These are phyloP conservation scores for Monascus ruber DNA, from an alignment of 2,329 filamentous ascomycete species.

Conservation along the genomic window DNA sequence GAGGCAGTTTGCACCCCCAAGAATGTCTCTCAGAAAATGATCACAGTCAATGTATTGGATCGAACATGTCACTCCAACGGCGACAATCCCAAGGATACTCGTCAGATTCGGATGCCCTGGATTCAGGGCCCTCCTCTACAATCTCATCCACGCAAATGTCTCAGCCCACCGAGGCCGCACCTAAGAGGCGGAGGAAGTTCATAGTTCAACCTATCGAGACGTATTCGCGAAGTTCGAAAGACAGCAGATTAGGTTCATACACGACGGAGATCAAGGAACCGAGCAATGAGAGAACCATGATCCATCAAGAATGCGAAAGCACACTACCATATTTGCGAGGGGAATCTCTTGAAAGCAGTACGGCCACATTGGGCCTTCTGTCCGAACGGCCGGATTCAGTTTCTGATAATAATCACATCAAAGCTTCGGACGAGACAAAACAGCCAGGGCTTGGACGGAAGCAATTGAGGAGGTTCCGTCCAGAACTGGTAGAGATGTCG, in stretches of 20 bases:
- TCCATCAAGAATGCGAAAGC: not conserved
- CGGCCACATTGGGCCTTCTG: not conserved
- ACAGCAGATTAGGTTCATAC: conserved; percentile 10
- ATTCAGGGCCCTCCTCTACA: no score
- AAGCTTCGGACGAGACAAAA: not conserved
- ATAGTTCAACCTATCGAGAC: conserved; percentile 35
- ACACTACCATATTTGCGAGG: not conserved
- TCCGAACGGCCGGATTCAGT: not conserved
- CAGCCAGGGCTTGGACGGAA: not conserved
- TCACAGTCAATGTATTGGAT: no score
- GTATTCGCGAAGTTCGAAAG: conserved; percentile 28
- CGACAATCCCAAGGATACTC: no score
- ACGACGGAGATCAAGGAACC: conserved; percentile 1
- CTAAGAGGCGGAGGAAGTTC: conserved; percentile 16
- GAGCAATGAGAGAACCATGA: not conserved
- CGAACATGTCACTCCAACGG: no score
- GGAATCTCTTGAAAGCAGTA: not conserved
- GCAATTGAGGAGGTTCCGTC: conserved; percentile 14
- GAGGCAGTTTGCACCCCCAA: no score
- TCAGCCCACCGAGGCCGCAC: not conserved
- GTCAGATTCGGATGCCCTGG: no score
- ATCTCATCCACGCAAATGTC: not conserved
- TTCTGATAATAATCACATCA: not conserved
- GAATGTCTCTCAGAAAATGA: no score
- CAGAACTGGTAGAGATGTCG: conserved; percentile 56